Base-by-base conservation (phyloP, 2,329 filamentous ascomycete species). In the Fusarium nurragi region DNA sequence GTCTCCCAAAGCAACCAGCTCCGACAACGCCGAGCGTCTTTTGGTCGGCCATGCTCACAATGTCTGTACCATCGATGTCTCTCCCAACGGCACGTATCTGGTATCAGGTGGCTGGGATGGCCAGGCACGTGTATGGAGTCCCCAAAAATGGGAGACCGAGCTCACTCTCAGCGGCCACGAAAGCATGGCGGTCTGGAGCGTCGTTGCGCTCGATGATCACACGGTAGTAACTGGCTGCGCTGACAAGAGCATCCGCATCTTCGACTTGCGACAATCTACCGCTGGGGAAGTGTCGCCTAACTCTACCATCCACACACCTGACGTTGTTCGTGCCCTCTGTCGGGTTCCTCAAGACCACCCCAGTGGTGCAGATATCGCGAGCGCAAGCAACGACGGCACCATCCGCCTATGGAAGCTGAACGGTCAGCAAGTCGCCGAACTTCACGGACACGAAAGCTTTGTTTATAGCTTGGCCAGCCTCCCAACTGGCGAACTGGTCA, bases 41-140 rank as follows among this genome's bases (percentile, higher is more conserved):
- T 84, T 99, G 11, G 81, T 97, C 47, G 94, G 95, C 13, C 95
- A 99, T 75, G 84, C 86, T 19, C 86, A 91, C 75, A 98, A 98
- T 71, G 88, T 99, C 41, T 97, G 94, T 76, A 86, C 94, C 10
- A 79, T 99, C 40, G 92, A 97, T 71, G 89, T 92, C 16, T 90
- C 89, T 47, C 86, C 90, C 1, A 85, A 88, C 58, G 90, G 89
- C 3, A 86, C 81, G 41, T 92, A 88, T 75, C 83, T 98, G 37
- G 89, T 97, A 43, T 98, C 94, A 67, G 95, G 94, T 28, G 92
- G 94, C 71, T 99, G 95, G 95, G 95, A 99, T 77, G 87, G 87
- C 26, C 90, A 93, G 65, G 94, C 93, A 25, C 89, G 93, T 52
- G 80, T 98, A 49, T 99, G 95, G 95, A 85, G 84, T 64, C 81